Conservation (phyloP, 2,329 filamentous ascomycete species). For the Aspergillus floridensis region DNA sequence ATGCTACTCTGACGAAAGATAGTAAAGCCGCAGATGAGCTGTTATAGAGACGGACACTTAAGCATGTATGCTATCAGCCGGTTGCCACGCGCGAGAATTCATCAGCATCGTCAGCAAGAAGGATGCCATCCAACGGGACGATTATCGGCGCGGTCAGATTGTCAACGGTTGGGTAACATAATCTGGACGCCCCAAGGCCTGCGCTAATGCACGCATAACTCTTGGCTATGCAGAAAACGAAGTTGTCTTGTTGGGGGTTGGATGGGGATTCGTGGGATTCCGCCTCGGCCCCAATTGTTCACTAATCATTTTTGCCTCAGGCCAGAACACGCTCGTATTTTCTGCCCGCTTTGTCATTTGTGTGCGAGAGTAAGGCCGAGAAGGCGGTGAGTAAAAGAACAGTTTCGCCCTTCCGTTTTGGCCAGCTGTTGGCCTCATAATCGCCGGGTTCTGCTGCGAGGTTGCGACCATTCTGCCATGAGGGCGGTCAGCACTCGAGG, state of each 20-base stretch:
- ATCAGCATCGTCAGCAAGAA: background rate
- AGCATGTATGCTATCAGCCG: background rate
- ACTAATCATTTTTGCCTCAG: constrained; percentile 8
- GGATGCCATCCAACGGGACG: background rate
- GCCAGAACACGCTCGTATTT: background rate
- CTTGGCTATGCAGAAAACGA: background rate
- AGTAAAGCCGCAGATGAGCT: background rate
- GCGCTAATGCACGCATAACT: background rate
- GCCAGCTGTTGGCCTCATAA: background rate
- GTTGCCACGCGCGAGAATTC: background rate
- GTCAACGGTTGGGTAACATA: background rate
- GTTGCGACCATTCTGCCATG: too few species aligned
- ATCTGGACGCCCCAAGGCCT: background rate
- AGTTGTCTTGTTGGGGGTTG: background rate
- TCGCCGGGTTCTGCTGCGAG: too few species aligned
- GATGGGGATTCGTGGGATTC: background rate
- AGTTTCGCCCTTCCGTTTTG: background rate
- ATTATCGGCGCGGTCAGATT: background rate
- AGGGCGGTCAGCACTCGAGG: background rate
- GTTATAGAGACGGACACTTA: background rate
- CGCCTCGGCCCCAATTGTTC: constrained; percentile 13
- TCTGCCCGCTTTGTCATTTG: background rate
- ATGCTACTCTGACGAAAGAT: background rate
- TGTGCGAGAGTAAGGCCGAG: background rate
- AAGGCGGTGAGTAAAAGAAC: background rate